Conservation (phyloP, 768 basidiomycete species). For the Rubroboletus satanas region DNA sequence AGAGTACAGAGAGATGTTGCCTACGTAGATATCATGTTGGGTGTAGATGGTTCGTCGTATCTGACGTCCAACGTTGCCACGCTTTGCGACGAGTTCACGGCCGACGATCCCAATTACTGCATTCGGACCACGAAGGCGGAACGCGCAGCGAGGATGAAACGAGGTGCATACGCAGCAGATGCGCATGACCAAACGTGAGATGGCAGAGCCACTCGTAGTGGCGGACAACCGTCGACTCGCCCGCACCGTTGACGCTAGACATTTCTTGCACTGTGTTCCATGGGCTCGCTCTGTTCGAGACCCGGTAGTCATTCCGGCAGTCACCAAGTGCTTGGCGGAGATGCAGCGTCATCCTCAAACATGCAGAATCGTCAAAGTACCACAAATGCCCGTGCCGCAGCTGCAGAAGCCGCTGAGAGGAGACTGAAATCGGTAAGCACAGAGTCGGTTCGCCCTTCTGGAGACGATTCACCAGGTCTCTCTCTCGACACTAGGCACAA, state of each 20-base stretch:
- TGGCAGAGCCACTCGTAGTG: not conserved
- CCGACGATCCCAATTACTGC: not conserved
- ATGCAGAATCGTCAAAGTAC: conserved; percentile 24
- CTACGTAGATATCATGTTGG: conserved; percentile 13
- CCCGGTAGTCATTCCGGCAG: conserved; percentile 38
- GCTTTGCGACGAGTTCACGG: not conserved
- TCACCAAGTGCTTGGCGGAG: conserved; percentile 48
- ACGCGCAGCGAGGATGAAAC: conserved; percentile 15
- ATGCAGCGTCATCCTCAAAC: conserved; percentile 26
- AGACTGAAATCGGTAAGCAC: conserved; percentile 52
- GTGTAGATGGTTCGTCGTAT: conserved; percentile 4
- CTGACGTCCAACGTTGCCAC: not conserved
- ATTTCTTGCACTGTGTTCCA: conserved; percentile 16
- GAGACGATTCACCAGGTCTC: conserved; percentile 22
- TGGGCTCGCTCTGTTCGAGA: conserved; percentile 63
- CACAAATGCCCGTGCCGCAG: conserved; percentile 49
- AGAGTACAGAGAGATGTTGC: conserved; percentile 40
- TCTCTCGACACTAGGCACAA: conserved; percentile 32
- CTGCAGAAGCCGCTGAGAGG: conserved; percentile 61
- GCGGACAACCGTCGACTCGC: not conserved
- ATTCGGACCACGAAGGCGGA: not conserved
- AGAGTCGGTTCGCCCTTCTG: conserved; percentile 6
- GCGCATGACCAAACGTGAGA: conserved; percentile 18
- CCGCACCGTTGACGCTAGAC: not conserved
- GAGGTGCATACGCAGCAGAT: conserved; percentile 14